phyloP scores from a whole-genome alignment of 192 early-diverging fungal species.

The Ramicandelaber brevisporus region DNA sequence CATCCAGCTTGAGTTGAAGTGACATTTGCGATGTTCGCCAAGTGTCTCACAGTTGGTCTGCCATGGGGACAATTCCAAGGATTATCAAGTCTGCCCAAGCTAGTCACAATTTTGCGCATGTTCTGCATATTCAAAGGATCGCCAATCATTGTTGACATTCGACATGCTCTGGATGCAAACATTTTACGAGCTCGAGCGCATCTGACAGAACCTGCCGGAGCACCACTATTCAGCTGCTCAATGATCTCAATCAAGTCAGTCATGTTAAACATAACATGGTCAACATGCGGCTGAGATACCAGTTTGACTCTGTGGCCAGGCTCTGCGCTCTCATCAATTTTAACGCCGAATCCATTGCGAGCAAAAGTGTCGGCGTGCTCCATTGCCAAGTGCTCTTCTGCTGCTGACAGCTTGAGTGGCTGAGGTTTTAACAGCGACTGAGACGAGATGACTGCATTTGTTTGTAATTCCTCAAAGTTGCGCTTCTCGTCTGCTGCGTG shows the following conservation, averaged over 20 bases:
- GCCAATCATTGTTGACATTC: conserved; percentile 83
- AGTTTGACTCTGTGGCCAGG: conserved; percentile 38
- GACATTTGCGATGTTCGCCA: conserved; percentile 21
- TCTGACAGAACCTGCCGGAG: conserved; percentile 25
- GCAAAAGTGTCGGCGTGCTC: conserved; percentile 41
- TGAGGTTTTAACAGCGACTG: conserved; percentile 50
- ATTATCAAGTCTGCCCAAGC: conserved; percentile 69
- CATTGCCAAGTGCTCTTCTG: conserved; percentile 53
- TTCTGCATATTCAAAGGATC: conserved; percentile 32
- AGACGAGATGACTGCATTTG: conserved; percentile 25
- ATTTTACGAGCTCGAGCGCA: conserved; percentile 40
- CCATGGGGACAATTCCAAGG: conserved; percentile 99
- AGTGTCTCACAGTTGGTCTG: conserved; percentile 77
- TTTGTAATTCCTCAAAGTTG: conserved; percentile 71
- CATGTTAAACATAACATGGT: conserved; percentile 43
- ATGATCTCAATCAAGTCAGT: conserved; percentile 15
- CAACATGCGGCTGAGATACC: conserved; percentile 45
- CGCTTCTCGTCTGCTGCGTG: conserved; percentile 96
- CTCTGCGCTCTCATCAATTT: conserved; percentile 22
- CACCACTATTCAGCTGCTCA: conserved; percentile 9
- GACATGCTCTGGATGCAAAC: conserved; percentile 80
- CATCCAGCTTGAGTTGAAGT: not conserved
- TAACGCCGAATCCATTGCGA: conserved; percentile 61
- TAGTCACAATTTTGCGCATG: conserved; percentile 55
- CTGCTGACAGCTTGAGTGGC: conserved; percentile 36